Conservation (phyloP, 441 rosid genomes). For the Iberis amara region DNA sequence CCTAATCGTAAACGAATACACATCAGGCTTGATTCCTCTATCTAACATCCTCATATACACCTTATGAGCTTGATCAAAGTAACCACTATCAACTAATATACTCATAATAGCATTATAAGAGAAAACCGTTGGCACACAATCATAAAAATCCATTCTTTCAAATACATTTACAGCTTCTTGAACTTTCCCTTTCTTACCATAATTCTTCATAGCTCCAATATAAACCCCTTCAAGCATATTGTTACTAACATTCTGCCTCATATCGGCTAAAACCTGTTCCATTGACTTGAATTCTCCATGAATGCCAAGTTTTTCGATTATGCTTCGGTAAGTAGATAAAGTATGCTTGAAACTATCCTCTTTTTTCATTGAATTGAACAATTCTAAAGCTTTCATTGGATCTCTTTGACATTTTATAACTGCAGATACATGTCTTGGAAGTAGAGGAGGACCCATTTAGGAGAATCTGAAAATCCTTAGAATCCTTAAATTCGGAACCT, state of each 20-base stretch:
- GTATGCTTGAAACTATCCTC: slow-evolving; percentile 74
- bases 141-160: slow-evolving; percentile 90
- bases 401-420: slow-evolving; percentile 66
- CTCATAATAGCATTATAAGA: slow-evolving; percentile 82
- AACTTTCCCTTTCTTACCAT: slow-evolving; percentile 72
- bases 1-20: slow-evolving; percentile 73
- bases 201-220: slow-evolving; percentile 60
- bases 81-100: slow-evolving; percentile 60
- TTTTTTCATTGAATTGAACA: slow-evolving; percentile 66
- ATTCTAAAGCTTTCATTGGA: slow-evolving; percentile 64
- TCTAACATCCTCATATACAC: slow-evolving; percentile 80
- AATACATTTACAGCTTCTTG: slow-evolving; percentile 82
- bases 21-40: slow-evolving; percentile 66
- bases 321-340: slow-evolving; percentile 58
- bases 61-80: slow-evolving; percentile 76
- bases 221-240: slow-evolving; percentile 73
- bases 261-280: slow-evolving; percentile 55
- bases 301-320: slow-evolving; percentile 70
- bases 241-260: slow-evolving; percentile 44
- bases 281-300: slow-evolving; percentile 72
- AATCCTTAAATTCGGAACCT: slow-evolving; percentile 15
- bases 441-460: slow-evolving; percentile 58
- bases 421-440: slow-evolving; percentile 77
- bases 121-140: slow-evolving; percentile 60
- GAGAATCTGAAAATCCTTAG: neutral